Evolutionary conservation across 179 eudicot species (phyloP), one percentile per base, ranked within the genome.

Genomic region (Silene coronaria): DNA sequence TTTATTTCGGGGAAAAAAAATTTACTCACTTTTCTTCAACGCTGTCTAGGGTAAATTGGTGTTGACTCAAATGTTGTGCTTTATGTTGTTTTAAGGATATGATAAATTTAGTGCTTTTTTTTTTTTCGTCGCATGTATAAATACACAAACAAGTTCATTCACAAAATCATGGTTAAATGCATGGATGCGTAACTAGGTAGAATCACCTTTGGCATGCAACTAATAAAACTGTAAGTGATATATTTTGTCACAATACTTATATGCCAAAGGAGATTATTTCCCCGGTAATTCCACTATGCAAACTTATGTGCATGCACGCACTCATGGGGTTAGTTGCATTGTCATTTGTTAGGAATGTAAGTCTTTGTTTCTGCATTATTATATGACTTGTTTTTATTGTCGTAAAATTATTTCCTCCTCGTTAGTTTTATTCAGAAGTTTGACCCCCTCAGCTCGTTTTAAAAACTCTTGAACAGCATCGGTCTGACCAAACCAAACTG

Each of bases 401-500:
- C n/a, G 7, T 48, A 48, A 13, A 48, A 48, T 48, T 13, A 48
- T 48, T 48, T 48, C 0, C 5, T 13, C 42, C 9, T 10, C 2
- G 16, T 48, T n/a, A n/a, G n/a, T n/a, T n/a, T n/a, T n/a, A n/a
- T n/a, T n/a, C n/a, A n/a, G n/a, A n/a, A n/a, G n/a, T n/a, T n/a
- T n/a, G n/a, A n/a, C n/a, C n/a, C n/a, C n/a, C n/a, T n/a, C n/a
- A n/a, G n/a, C n/a, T n/a, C n/a, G n/a, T n/a, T n/a, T n/a, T n/a
- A n/a, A n/a, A n/a, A n/a, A n/a, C n/a, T n/a, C n/a, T n/a, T n/a
- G n/a, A n/a, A n/a, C n/a, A 36, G 42, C 10, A 7, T 36, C 42
- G 9, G 42, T 36, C 6, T 36, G 42, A 36, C 77, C 77, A 28
- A 48, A 75, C 64, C 71, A 8, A 19, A 71, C 71, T 19, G 71